Conservation (phyloP, 345 rosid species). For the Capsella bursapastoris region DNA sequence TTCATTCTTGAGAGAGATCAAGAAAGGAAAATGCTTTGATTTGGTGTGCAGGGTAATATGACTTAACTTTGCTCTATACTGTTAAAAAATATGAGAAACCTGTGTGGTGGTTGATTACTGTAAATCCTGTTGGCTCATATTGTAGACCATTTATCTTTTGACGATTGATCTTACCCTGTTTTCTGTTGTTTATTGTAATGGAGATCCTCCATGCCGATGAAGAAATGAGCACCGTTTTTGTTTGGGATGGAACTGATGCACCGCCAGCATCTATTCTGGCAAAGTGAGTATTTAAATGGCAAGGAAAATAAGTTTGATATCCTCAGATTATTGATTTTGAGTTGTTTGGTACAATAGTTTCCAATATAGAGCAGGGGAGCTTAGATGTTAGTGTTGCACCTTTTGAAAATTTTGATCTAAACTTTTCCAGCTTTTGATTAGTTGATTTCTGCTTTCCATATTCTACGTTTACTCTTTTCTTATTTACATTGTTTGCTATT, state of each 20-base stretch:
- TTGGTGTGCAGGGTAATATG: slow-evolving; percentile 62
- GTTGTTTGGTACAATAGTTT: slow-evolving; percentile 8
- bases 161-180: slow-evolving; percentile 5
- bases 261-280: slow-evolving; percentile 51
- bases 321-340: background rate
- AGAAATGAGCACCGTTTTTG: slow-evolving; percentile 50
- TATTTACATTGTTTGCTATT: slow-evolving; percentile 16
- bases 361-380: background rate
- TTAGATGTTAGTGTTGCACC: background rate
- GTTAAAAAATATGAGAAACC: background rate
- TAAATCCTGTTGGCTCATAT: background rate
- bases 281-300: slow-evolving; percentile 52
- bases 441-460: background rate
- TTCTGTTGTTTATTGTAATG: slow-evolving; percentile 31
- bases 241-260: slow-evolving; percentile 93
- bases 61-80: slow-evolving; percentile 10
- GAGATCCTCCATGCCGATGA: slow-evolving; percentile 66
- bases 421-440: background rate
- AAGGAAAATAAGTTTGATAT: background rate
- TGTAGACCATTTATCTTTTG: background rate
- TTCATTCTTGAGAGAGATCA: slow-evolving; percentile 64
- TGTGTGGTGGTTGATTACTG: background rate
- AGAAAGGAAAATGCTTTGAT: slow-evolving; percentile 51
- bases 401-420: background rate
- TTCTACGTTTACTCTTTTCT: slow-evolving; percentile 2